Evolutionary conservation across 805 yeast genomes (phyloP).

Genomic region (Suhomyces emberorum): DNA sequence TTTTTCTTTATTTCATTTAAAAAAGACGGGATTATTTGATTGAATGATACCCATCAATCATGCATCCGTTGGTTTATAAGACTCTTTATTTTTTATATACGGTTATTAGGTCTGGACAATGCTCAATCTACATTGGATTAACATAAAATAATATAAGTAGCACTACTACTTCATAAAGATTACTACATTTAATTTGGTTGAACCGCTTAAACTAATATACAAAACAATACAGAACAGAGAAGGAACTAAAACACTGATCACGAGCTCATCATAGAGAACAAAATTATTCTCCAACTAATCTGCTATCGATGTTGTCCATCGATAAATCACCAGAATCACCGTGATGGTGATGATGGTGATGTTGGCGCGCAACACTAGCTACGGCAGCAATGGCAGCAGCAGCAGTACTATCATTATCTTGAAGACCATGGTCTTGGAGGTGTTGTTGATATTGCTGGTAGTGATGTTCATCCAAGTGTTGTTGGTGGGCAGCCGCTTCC

Average conservation of each 20-base stretch:
- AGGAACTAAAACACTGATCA: not conserved
- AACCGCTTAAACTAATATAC: constrained; percentile 17
- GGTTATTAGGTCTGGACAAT: no score
- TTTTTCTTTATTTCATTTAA: no score
- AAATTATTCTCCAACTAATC: constrained; percentile 40
- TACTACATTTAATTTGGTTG: no score
- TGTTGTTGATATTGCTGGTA: constrained; percentile 26
- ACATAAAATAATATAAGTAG: no score
- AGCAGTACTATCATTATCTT: constrained; percentile 18
- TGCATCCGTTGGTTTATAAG: no score
- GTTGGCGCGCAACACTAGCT: constrained; percentile 29
- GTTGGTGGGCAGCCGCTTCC: constrained; percentile 16
- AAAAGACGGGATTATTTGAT: no score
- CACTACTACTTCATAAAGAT: no score
- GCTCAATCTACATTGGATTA: no score
- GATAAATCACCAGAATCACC: constrained; percentile 31
- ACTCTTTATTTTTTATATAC: no score
- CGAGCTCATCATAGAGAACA: not conserved
- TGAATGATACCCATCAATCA: no score
- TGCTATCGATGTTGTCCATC: constrained; percentile 44
- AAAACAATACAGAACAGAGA: constrained; percentile 6
- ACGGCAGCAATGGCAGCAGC: constrained; percentile 44
- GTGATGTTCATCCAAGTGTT: constrained; percentile 24
- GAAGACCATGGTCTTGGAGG: constrained; percentile 25
- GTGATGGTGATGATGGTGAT: constrained; percentile 22